Conservation (phyloP, 805 yeast species). For the Tetrapisispora arboricola region DNA sequence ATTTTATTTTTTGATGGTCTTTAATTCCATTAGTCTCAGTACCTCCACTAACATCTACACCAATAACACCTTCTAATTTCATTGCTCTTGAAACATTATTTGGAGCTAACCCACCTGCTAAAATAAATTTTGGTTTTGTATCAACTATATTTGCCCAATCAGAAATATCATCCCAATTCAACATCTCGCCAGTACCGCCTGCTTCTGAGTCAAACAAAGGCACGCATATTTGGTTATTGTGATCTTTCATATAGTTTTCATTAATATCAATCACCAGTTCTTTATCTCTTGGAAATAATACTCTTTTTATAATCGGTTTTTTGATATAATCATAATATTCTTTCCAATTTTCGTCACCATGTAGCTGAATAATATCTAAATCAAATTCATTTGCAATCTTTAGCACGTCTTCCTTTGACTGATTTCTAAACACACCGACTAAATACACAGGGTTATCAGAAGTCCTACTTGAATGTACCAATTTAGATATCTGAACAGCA, state of each 20-base stretch:
- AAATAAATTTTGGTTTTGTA: constrained; percentile 35
- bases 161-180: constrained; percentile 57
- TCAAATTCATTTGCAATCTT: constrained; percentile 31
- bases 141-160: constrained; percentile 30
- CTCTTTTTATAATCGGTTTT: constrained; percentile 65
- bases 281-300: constrained; percentile 47
- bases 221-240: background rate
- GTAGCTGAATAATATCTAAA: constrained; percentile 78
- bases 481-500: constrained; percentile 38
- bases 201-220: constrained; percentile 75
- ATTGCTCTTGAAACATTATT: constrained; percentile 56
- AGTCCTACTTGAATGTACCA: constrained; percentile 26
- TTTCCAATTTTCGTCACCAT: constrained; percentile 49
- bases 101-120: constrained; percentile 88
- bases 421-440: constrained; percentile 90
- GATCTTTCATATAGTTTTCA: background rate
- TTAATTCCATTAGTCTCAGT: constrained; percentile 75
- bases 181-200: constrained; percentile 84
- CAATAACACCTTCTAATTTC: constrained; percentile 48
- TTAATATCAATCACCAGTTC: constrained; percentile 25
- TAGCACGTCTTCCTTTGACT: constrained; percentile 52
- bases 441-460: constrained; percentile 37
- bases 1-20: constrained; percentile 50
- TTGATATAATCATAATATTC: constrained; percentile 30
- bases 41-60: constrained; percentile 94